Base-by-base conservation (phyloP, 108 stramenopile genomes). In the Schizochytrium sp. region DNA sequence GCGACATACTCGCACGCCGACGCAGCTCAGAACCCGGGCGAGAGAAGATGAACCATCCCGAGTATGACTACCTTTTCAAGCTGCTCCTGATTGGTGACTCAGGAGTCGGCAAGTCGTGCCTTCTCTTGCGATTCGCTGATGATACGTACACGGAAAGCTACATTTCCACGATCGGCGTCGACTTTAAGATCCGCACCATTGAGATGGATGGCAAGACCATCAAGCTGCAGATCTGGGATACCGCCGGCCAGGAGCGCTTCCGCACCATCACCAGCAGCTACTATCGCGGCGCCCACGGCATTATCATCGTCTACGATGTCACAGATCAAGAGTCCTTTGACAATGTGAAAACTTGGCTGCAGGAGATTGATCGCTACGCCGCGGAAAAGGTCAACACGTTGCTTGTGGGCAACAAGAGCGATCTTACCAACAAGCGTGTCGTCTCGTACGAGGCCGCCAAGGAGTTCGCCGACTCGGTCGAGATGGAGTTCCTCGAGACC, bases 161-260 rank as follows among this genome's bases (percentile, higher is more conserved):
- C 92, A 98, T 98, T 91, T 98, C 98, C 72, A 99, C 98, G 88
- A 98, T 99, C 93, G 98, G 98, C 72, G 98, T 99, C 87, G 98
- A 99, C 90, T 99, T 99, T 89, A 98, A 98, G 96, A 98, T 99
- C 92, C 97, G 98, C 88, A 99, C 98, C 83, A 98, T 99, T 89
- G 97, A 99, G 91, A 93, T 98, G 58, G 99, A 98, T 87, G 96
- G 96, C 53, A 99, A 99, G 93, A 98, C 98, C 60, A 97, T 99
- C 93, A 99, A 99, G 94, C 94, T 97, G 23, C 97, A 97, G 91
- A 97, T 97, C 90, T 94, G 29, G 88, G 96, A 97, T 88, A 97
- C 96, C 51, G 97, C 97, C 23, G 97, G 97, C n/a, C 96, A 96
- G 90, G 97, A 91, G 90, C 90, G 94, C 43, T 97, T 97, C 95